Evolutionary conservation across 225 moss, liverwort and hornwort species (phyloP).

Genomic region (Polytrichum commune): DNA sequence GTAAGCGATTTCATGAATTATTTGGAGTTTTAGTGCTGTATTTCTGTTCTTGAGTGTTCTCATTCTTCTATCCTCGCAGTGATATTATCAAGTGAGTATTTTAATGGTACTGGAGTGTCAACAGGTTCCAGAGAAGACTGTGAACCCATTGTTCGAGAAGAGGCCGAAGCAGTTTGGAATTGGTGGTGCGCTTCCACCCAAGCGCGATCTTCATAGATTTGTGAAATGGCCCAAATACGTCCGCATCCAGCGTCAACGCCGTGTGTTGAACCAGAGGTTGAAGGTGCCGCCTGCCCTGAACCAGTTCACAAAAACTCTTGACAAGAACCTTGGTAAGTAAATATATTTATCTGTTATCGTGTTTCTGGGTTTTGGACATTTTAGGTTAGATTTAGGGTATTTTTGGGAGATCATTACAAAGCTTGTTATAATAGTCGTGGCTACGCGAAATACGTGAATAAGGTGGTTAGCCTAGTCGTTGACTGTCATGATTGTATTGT

Average conservation of each 20-base stretch:
- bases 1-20: slow-evolving; percentile 13
- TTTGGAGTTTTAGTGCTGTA: not conserved
- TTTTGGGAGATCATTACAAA: no score
- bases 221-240: slow-evolving; percentile 71
- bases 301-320: slow-evolving; percentile 61
- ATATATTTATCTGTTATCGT: no score
- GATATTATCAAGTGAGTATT: no score
- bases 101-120: not conserved
- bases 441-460: no score
- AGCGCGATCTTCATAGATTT: slow-evolving; percentile 56
- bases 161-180: slow-evolving; percentile 62
- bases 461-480: no score
- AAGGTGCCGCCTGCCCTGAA: slow-evolving; percentile 61
- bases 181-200: slow-evolving; percentile 56
- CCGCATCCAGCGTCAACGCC: slow-evolving; percentile 57
- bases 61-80: no score
- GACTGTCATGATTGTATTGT: no score
- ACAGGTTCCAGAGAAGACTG: slow-evolving; percentile 30
- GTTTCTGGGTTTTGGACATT: no score
- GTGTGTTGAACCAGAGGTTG: slow-evolving; percentile 60
- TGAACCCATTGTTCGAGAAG: slow-evolving; percentile 57
- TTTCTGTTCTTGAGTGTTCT: not conserved
- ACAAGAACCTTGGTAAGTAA: slow-evolving; percentile 49
- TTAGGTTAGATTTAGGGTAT: no score
- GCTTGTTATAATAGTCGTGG: no score